phyloP scores from a whole-genome alignment of 148 eudicot species.

The Bassia scoparia region DNA sequence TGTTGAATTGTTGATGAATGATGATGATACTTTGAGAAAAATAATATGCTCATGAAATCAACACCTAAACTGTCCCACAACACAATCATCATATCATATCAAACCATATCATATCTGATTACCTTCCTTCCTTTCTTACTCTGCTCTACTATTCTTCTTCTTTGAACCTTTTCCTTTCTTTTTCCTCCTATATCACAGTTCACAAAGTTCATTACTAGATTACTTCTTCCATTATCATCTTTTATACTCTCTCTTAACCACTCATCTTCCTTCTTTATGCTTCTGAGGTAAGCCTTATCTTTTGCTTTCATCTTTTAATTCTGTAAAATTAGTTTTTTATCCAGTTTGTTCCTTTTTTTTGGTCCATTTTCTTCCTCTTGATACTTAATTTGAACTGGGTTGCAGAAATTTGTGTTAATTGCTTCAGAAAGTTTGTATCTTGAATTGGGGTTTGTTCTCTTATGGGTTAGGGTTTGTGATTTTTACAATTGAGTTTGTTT shows the following conservation, averaged over 20 bases:
- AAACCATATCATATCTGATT: no score
- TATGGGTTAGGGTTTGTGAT: slow-evolving; percentile 26
- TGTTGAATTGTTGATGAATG: no score
- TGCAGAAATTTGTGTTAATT: slow-evolving; percentile 13
- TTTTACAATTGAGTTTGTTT: background rate
- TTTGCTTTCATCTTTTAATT: background rate
- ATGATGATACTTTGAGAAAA: no score
- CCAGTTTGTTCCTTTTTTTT: slow-evolving; percentile 15
- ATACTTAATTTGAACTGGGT: slow-evolving; percentile 16
- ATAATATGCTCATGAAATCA: background rate
- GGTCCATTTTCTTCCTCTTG: background rate
- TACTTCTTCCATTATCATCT: background rate
- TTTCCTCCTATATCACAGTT: background rate
- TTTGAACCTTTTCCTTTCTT: slow-evolving; percentile 12
- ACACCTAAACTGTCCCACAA: background rate
- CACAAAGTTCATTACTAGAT: no score
- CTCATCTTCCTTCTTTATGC: background rate
- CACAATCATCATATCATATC: no score
- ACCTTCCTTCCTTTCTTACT: background rate
- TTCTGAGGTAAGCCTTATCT: slow-evolving; percentile 20
- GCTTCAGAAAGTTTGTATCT: slow-evolving; percentile 15
- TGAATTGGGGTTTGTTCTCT: slow-evolving; percentile 16
- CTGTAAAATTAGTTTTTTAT: background rate
- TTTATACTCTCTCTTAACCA: background rate
- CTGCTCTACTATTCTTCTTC: slow-evolving; percentile 1